Evolutionary conservation across 1,284 basidiomycete genomes (phyloP), one percentile per base, ranked within the genome.

Genomic region (Cryptococcus deneoformans): DNA sequence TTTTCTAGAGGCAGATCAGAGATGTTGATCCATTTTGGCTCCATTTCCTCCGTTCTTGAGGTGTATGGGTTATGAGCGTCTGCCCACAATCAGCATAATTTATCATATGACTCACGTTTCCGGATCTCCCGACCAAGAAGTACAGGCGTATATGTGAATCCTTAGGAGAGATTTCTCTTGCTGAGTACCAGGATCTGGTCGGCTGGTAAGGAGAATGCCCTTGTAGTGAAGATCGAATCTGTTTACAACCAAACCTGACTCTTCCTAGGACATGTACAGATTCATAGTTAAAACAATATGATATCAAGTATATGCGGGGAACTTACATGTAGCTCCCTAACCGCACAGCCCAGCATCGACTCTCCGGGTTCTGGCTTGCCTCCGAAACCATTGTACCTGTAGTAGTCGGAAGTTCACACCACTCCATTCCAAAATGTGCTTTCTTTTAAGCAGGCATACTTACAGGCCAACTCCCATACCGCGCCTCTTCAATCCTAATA

Each of bases 381-480:
- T 5, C 87, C 88, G 62, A 87, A 89, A 1, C 87, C 87, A 62
- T 88, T 88, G 62, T 82, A 86, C 60, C 86, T 87, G 61, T 38
- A 20, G 12, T 29, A 43, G 11, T 43, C 44, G 29, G 54, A 29
- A 24, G 20, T 44, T n/a, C n/a, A n/a, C n/a, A n/a, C n/a, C n/a
- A n/a, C n/a, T n/a, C n/a, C n/a, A 39, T 34, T 14, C 34, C n/a
- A 14, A 39, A 40, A 14, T 14, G 40, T 24, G 38, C 20, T 14
- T 16, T 9, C 14, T 14, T 24, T 43, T 12, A 11, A 1, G 6
- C 38, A 16, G 11, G 11, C 46, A 16, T 29, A 59, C 84, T 58
- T 62, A 87, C 86, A 83, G 77, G 57, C 81, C 79, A 42, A 78
- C 72, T 2, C 87, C 87, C 65, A 88, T 84, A 0, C 87, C 87